Evolutionary conservation across 2,329 filamentous ascomycete genomes (phyloP), one percentile per base, ranked within the genome.

Genomic region (Fusarium dlaminii): DNA sequence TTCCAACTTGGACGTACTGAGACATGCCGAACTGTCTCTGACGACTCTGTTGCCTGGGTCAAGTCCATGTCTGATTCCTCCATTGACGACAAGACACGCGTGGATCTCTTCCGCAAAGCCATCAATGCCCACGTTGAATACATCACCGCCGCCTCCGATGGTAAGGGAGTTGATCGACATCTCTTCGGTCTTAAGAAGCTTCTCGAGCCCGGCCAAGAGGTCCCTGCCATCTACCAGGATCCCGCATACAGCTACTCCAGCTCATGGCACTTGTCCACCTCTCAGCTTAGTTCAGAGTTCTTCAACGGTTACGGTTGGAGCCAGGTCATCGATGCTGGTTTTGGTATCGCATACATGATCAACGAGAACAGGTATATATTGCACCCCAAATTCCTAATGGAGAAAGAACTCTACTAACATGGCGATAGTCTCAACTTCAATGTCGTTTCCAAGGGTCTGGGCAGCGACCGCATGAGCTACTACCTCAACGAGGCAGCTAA

Each of bases 261-360:
- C 80, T 94, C 92, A 20, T 99, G 96, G 96, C 98, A 91, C 84
- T 87, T 99, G 67, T 96, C 92, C 34, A 94, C 92, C 34, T 94
- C 91, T 70, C 97, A 99, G 86, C 86, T 99, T 82, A 96, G 93
- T 84, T 95, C 92, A 39, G 97, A 99, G 86, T 98, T 94, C 87
- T 99, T 98, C 85, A 99, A 99, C 82, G 96, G 97, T 30, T 99
- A 99, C 84, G 96, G 96, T 51, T 99, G 96, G 96, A 96, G 93
- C 81, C 96, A 99, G 86, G 96, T 99, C 59, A 93, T 98, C 63
- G 95, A 98, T 80, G 94, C 93, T 69, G 96, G 96, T 36, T 99
- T 96, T 84, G 96, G 96, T 75, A 97, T 99, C 81, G 96, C 96
- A 43, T 99, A 99, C 83, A 99, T 99, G 96, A 98, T 99, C 83